phyloP scores from a whole-genome alignment of 164 flowering plant genomes.

The Piper longum region DNA sequence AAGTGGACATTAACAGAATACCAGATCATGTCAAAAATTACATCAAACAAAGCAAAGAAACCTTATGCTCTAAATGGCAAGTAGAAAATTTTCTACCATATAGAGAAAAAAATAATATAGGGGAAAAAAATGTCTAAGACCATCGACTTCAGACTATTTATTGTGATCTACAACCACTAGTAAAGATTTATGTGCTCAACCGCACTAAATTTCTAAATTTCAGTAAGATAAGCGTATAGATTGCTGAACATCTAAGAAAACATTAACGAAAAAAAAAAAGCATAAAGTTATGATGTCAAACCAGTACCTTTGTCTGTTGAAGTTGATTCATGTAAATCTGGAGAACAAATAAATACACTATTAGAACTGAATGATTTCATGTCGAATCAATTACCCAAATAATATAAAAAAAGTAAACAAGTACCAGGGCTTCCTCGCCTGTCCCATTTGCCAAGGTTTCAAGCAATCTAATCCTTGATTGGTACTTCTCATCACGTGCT shows the following conservation, averaged over 20 bases:
- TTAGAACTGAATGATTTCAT: conserved; percentile 1
- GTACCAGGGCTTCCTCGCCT: conserved; percentile 73
- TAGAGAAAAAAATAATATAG: too few species aligned
- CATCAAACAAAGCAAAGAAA: not conserved
- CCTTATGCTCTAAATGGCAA: too few species aligned
- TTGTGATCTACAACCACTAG: too few species aligned
- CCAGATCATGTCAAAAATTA: not conserved
- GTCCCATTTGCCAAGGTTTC: conserved; percentile 79
- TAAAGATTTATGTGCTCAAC: too few species aligned
- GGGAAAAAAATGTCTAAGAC: too few species aligned
- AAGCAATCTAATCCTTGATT: conserved; percentile 48
- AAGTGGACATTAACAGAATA: not conserved
- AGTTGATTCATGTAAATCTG: conserved; percentile 59
- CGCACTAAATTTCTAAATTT: too few species aligned
- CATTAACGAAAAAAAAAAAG: too few species aligned
- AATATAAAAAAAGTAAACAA: not conserved
- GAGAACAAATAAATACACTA: conserved; percentile 5
- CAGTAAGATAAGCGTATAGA: too few species aligned
- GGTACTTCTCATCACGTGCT: conserved; percentile 70
- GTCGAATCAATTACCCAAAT: not conserved
- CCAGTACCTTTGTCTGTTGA: conserved; percentile 54
- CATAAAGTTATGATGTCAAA: not conserved
- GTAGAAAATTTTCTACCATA: not conserved
- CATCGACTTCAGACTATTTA: too few species aligned
- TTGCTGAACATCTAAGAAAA: too few species aligned